Percentiles rank a stretch among this genome's conserved stretches.
phyloP scores from a whole-genome alignment of 73 alveolate species.

The Paramecium tetraurelia region DNA sequence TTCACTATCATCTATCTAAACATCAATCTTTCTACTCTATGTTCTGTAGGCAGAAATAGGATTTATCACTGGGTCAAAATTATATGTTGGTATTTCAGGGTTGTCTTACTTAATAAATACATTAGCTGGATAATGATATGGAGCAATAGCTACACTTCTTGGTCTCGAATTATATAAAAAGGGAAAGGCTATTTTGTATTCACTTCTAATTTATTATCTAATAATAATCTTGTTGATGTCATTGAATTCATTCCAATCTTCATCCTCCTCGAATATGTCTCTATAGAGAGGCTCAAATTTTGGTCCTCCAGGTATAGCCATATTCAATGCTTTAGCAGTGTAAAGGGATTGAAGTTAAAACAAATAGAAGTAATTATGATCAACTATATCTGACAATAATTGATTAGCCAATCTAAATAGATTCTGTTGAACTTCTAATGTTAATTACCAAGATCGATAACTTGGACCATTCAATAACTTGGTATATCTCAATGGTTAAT shows the following conservation, averaged over 20 bases:
- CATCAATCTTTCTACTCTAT: conserved; percentile 70
- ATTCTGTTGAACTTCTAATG: conserved; percentile 92
- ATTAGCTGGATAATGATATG: conserved; percentile 96
- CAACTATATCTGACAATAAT: conserved; percentile 96
- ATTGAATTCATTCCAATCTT: conserved; percentile 99
- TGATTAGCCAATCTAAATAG: conserved; percentile 97
- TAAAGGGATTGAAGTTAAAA: conserved; percentile 96
- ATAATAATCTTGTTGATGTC: conserved; percentile 98
- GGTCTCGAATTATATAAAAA: conserved; percentile 99
- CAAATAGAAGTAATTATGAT: conserved; percentile 96
- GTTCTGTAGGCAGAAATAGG: conserved; percentile 97
- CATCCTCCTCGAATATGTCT: conserved; percentile 97
- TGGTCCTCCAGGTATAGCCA: conserved; percentile 99
- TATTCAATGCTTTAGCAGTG: conserved; percentile 99
- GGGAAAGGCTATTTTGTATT: conserved; percentile 99
- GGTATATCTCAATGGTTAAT: conserved; percentile 85
- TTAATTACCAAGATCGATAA: conserved; percentile 93
- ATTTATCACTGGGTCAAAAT: conserved; percentile 97
- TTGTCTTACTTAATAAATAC: conserved; percentile 88
- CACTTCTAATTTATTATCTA: conserved; percentile 98
- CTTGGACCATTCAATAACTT: conserved; percentile 98
- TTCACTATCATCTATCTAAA: conserved; percentile 72
- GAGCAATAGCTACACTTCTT: conserved; percentile 94
- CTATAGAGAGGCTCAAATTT: conserved; percentile 99
- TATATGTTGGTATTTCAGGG: conserved; percentile 92